phyloP scores from a whole-genome alignment of 129 eudicot genomes.

The Helichrysum umbraculigerum region DNA sequence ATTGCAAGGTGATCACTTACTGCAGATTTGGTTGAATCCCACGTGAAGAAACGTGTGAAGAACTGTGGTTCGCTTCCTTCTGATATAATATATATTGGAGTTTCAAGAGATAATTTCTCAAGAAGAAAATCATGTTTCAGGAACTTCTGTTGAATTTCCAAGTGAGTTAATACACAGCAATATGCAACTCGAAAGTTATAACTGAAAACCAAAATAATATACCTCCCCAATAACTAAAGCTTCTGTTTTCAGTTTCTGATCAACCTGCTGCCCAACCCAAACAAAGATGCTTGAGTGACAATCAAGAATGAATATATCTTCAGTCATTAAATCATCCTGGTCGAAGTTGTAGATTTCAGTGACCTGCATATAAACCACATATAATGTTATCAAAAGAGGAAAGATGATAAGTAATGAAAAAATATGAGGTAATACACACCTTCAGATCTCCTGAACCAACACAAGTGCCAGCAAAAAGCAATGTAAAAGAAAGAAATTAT shows the following conservation, averaged over 20 bases:
- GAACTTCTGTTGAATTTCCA: constrained; percentile 46
- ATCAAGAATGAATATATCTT: constrained; percentile 82
- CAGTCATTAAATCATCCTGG: constrained; percentile 96
- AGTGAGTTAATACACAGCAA: constrained; percentile 18
- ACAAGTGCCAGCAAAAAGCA: constrained; percentile 27
- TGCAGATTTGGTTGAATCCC: constrained; percentile 81
- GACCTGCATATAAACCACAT: constrained; percentile 50
- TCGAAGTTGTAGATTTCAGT: constrained; percentile 76
- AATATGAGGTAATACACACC: constrained; percentile 42
- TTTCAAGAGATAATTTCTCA: constrained; percentile 68
- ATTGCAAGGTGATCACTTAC: constrained; percentile 47
- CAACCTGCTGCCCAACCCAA: constrained; percentile 90
- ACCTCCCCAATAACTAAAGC: constrained; percentile 87
- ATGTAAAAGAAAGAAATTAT: constrained; percentile 20
- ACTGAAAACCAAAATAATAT: constrained; percentile 21
- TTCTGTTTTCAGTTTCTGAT: constrained; percentile 55
- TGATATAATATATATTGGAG: constrained; percentile 63
- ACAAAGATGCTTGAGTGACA: constrained; percentile 84
- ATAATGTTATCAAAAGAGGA: constrained; percentile 1
- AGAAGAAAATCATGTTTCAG: constrained; percentile 67
- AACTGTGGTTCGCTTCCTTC: constrained; percentile 94
- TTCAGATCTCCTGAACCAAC: constrained; percentile 69
- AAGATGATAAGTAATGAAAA: background rate
- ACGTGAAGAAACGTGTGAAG: constrained; percentile 88
- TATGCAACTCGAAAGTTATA: constrained; percentile 13